These are phyloP conservation scores for Aspergillus pseudotamarii DNA, from an alignment of 2,329 filamentous ascomycete species.

Conservation along the genomic window DNA sequence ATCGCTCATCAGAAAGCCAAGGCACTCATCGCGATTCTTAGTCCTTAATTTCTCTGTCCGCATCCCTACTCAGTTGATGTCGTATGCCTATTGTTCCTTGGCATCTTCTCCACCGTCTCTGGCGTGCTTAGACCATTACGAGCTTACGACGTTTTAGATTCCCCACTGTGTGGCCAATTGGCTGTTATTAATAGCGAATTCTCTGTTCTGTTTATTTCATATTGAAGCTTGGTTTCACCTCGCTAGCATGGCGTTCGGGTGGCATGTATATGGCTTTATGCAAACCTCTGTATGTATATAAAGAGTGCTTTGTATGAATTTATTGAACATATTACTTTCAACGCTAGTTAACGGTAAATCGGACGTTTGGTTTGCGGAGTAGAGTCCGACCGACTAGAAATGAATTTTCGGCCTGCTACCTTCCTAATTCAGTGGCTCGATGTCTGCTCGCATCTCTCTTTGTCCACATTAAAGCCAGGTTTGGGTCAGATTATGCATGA, in stretches of 20 bases:
- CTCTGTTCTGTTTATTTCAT: constrained; percentile 8
- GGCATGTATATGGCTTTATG: neutral
- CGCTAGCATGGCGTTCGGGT: constrained; percentile 32
- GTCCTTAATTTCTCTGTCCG: neutral
- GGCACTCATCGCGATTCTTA: neutral
- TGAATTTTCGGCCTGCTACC: too few relatives aligned
- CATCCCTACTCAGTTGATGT: neutral
- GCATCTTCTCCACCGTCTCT: neutral
- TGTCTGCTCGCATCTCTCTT: too few relatives aligned
- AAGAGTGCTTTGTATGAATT: constrained; percentile 2
- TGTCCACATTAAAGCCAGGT: too few relatives aligned
- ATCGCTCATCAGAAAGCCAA: neutral
- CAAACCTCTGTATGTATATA: constrained; percentile 10
- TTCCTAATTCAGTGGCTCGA: too few relatives aligned
- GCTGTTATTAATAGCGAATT: constrained; percentile 1
- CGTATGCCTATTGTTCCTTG: neutral
- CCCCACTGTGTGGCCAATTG: neutral
- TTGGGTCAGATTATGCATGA: too few relatives aligned
- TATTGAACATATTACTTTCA: neutral
- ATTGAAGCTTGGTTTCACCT: constrained; percentile 13
- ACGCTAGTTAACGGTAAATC: neutral
- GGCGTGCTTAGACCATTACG: neutral
- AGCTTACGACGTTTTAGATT: constrained; percentile 6
- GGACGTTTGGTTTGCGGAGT: neutral
- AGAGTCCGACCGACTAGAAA: too few relatives aligned